Base-by-base conservation (phyloP, 2,329 filamentous ascomycete species). In the Fusarium redolens region DNA sequence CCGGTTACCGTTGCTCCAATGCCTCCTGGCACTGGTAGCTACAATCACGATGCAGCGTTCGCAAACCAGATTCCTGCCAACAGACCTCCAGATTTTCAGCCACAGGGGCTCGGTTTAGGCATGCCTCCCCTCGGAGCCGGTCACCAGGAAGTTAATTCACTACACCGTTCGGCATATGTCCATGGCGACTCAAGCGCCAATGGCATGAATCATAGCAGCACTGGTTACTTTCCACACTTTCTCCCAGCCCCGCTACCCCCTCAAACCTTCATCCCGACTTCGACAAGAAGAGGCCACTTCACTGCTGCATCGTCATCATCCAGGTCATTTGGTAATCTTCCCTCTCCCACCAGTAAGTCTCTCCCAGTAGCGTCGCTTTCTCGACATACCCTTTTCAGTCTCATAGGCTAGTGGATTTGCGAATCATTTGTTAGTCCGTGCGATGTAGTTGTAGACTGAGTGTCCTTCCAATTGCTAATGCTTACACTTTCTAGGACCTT, bases 301-400 rank as follows among this genome's bases (percentile, higher is more conserved):
- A 65, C 71, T 30, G 48, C 75, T 18, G 50, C 65, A 25, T 66
- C 73, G 17, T 54, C 45, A n/a, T 61, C 73, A 10, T 65, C 75
- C 20, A 76, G 75, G 41, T 35, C 59, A 20, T 72, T 72, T 37
- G 64, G 72, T 10, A 69, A 74, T 30, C 64, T 71, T 38, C 68
- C 71, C 28, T 73, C 75, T 17, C 75, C 75, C 43, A 65, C 61
- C 50, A 74, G 75, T 77, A 66, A 77, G 75, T 64, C 20, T n/a
- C 15, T 43, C 25, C 45, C 43, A 25, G 41, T 25, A 45, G 33
- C 35, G 35, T 13, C 45, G 28, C 45, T 30, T 45, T 25, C 22
- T 56, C 30, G 35, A 54, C 45, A 41, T 25, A 30, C 48, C 44
- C 30, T 47, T 54, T 55, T 35, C 30, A 30, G 52, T 61, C 48